phyloP scores from a whole-genome alignment of 1,139 yeast genomes.

The Protomyces inouyei region DNA sequence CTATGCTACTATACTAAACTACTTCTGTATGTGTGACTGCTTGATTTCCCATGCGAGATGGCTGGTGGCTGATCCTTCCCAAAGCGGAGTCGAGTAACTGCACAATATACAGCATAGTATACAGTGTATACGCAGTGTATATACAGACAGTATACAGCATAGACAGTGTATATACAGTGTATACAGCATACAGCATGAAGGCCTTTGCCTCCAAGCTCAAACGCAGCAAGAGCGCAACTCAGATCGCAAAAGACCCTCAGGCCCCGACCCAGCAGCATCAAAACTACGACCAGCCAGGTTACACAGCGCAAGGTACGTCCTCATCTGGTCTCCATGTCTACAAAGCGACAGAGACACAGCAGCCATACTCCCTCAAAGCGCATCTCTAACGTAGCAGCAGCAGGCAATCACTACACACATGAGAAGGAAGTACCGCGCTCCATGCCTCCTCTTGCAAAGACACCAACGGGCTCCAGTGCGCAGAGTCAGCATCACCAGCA shows the following conservation, averaged over 20 bases:
- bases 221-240: constrained; percentile 15
- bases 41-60: background rate
- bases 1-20: too few relatives aligned
- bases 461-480: background rate
- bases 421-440: constrained; percentile 23
- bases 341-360: background rate
- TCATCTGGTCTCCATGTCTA: background rate
- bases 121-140: too few relatives aligned
- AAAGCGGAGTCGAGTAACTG: too few relatives aligned
- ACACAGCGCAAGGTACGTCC: too few relatives aligned
- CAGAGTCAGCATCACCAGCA: background rate
- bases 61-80: background rate
- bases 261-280: background rate
- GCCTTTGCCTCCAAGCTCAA: constrained; percentile 21
- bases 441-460: constrained; percentile 13
- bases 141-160: background rate
- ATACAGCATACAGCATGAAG: constrained; percentile 2
- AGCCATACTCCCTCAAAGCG: too few relatives aligned
- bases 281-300: background rate
- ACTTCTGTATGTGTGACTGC: background rate
- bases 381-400: background rate
- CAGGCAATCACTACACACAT: constrained; percentile 12
- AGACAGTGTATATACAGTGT: background rate
- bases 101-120: too few relatives aligned
- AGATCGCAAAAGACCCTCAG: background rate